phyloP scores from a whole-genome alignment of 2,329 filamentous ascomycete species.

The Cytospora leucostoma region DNA sequence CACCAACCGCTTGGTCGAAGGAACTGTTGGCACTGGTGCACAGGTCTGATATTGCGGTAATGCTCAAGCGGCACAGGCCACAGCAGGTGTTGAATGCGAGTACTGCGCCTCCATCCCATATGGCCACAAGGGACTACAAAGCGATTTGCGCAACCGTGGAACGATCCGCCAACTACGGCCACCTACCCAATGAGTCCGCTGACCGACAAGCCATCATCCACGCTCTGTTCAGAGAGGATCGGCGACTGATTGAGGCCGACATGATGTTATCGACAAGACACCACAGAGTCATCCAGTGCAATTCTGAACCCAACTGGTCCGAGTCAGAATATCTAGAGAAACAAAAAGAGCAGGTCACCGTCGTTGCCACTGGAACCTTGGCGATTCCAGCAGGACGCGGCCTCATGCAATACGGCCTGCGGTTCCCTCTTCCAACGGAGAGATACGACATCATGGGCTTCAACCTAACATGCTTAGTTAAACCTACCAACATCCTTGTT shows the following conservation, averaged over 20 bases:
- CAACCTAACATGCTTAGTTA: constrained; percentile 87
- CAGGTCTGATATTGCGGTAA: constrained; percentile 75
- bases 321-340: constrained; percentile 88
- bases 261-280: constrained; percentile 83
- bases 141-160: constrained; percentile 49
- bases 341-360: constrained; percentile 87
- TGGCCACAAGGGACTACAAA: constrained; percentile 72
- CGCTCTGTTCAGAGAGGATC: constrained; percentile 87
- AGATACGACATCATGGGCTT: constrained; percentile 89
- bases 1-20: constrained; percentile 74
- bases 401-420: constrained; percentile 83
- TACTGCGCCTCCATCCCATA: constrained; percentile 60
- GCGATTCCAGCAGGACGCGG: constrained; percentile 86
- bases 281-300: constrained; percentile 75
- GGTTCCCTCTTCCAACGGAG: constrained; percentile 87
- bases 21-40: constrained; percentile 74
- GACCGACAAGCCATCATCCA: constrained; percentile 79
- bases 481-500: constrained; percentile 86
- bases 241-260: constrained; percentile 83
- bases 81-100: constrained; percentile 40
- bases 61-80: constrained; percentile 55
- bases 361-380: constrained; percentile 82
- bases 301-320: constrained; percentile 73
- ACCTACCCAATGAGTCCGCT: constrained; percentile 56
- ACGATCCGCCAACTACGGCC: constrained; percentile 13